Percentiles rank a stretch among this genome's conserved stretches.
phyloP scores from a whole-genome alignment of 164 flowering plant genomes.

The Umbilicus rupestris region DNA sequence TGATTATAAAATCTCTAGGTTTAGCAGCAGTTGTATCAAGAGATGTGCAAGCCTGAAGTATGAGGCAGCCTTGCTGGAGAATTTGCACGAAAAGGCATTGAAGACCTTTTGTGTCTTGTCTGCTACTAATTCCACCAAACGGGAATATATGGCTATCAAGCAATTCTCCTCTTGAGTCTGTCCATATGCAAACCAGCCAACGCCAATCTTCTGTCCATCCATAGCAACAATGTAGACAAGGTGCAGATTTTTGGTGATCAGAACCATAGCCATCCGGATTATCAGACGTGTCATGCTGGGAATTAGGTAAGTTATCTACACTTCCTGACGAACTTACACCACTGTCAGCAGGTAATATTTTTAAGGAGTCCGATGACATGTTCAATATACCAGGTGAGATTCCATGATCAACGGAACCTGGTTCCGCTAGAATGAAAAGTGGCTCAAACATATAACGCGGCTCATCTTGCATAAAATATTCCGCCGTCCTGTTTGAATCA shows the following conservation, averaged over 20 bases:
- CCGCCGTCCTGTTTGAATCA: conserved; percentile 52
- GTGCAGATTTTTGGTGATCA: conserved; percentile 33
- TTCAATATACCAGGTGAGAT: conserved; percentile 33
- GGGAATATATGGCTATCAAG: conserved; percentile 90
- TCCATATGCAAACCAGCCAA: conserved; percentile 95
- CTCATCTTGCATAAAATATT: conserved; percentile 47
- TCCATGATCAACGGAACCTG: conserved; percentile 72
- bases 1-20: conserved; percentile 84
- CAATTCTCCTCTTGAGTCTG: conserved; percentile 93
- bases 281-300: conserved; percentile 56
- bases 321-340: conserved; percentile 39
- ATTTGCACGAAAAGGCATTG: conserved; percentile 86
- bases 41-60: conserved; percentile 61
- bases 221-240: conserved; percentile 94
- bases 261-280: conserved; percentile 40
- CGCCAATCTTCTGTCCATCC: conserved; percentile 99
- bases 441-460: conserved; percentile 77
- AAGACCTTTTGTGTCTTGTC: conserved; percentile 96
- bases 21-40: conserved; percentile 46
- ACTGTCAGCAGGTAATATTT: conserved; percentile 48
- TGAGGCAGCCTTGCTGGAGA: conserved; percentile 86
- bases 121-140: conserved; percentile 95
- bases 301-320: conserved; percentile 46
- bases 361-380: conserved; percentile 40
- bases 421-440: conserved; percentile 85